Evolutionary conservation across 2,329 filamentous ascomycete genomes (phyloP).

Genomic region (Pseudogymnoascus sp.): DNA sequence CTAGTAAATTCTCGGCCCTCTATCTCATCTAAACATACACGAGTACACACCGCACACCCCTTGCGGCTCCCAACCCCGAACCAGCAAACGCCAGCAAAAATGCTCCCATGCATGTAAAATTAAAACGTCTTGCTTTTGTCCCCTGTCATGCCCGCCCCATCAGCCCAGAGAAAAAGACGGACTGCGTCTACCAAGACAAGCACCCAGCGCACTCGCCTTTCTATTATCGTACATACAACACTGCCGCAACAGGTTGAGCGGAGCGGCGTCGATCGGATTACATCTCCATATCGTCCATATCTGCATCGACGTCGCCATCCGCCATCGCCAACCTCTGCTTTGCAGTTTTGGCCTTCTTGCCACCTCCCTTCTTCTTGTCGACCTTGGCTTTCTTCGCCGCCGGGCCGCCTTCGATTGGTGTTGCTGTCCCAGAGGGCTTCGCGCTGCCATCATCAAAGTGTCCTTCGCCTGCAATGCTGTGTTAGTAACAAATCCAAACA

Average conservation of each 20-base stretch:
- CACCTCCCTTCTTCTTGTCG: constrained; percentile 39
- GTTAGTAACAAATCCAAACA: constrained; percentile 29
- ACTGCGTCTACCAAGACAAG: constrained; percentile 6
- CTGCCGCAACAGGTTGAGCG: neutral
- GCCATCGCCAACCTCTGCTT: constrained; percentile 64
- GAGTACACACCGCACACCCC: constrained; percentile 1
- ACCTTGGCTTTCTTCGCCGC: constrained; percentile 50
- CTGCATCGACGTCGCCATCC: constrained; percentile 43
- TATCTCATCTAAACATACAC: constrained; percentile 8
- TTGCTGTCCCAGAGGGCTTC: constrained; percentile 79
- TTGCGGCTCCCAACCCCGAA: neutral
- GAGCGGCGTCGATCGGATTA: neutral
- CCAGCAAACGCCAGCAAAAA: constrained; percentile 6
- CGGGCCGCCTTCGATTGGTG: constrained; percentile 57
- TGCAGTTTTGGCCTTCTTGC: constrained; percentile 60
- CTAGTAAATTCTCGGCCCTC: neutral
- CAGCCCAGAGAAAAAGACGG: constrained; percentile 1
- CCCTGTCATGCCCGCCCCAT: constrained; percentile 5
- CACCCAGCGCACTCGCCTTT: neutral
- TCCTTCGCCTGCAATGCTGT: constrained; percentile 67
- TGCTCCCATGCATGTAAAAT: constrained; percentile 6
- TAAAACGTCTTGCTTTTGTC: constrained; percentile 5
- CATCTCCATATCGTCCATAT: constrained; percentile 9
- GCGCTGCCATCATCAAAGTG: constrained; percentile 83
- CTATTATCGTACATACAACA: constrained; percentile 6